phyloP scores from a whole-genome alignment of 768 basidiomycete species.

The Lentinula guzmanii region DNA sequence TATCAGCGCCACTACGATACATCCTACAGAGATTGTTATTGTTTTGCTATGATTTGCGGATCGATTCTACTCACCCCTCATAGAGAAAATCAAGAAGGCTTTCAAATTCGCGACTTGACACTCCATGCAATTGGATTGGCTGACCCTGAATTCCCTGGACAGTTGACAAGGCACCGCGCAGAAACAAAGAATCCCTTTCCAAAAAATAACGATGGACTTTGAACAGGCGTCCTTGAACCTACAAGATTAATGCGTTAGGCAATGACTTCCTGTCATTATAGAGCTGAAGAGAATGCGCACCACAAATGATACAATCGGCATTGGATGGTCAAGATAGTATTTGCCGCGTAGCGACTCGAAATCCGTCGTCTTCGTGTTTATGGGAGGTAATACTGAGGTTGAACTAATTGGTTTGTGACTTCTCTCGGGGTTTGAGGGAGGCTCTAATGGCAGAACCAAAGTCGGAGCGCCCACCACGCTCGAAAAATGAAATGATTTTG shows the following conservation, averaged over 20 bases:
- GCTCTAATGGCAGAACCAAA: background rate
- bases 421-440: background rate
- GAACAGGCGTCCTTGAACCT: slow-evolving; percentile 2
- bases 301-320: background rate
- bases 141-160: background rate
- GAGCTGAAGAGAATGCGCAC: background rate
- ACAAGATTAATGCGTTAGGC: background rate
- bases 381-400: background rate
- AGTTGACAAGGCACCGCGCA: background rate
- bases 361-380: background rate
- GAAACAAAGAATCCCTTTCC: background rate
- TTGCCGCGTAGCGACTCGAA: background rate
- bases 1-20: background rate
- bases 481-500: background rate
- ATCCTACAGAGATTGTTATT: background rate
- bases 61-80: background rate
- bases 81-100: slow-evolving; percentile 2
- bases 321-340: slow-evolving; percentile 2
- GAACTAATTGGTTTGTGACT: background rate
- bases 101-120: background rate
- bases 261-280: background rate
- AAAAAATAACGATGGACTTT: slow-evolving; percentile 5
- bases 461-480: background rate
- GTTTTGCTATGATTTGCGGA: too few relatives aligned
- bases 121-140: background rate